These are phyloP conservation scores for Mucor velutinosus DNA, from an alignment of 371 early-diverging fungal species.

Conservation along the genomic window DNA sequence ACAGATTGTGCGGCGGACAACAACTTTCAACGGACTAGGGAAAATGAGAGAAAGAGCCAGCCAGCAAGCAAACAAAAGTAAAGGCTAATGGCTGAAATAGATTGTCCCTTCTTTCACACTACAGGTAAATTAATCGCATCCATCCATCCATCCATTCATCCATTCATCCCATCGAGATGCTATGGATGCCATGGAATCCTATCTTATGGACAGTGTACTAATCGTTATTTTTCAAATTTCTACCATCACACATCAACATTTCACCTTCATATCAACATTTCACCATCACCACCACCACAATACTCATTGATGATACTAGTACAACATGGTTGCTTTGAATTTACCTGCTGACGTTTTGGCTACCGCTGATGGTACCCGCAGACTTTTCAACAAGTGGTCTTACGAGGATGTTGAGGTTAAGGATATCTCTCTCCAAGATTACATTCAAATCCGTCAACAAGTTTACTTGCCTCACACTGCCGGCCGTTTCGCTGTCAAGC, in stretches of 20 bases:
- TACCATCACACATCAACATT: conserved; percentile 3
- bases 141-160: conserved; percentile 15
- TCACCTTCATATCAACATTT: background rate
- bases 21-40: background rate
- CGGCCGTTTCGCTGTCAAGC: conserved; percentile 96
- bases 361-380: conserved; percentile 67
- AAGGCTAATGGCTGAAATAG: background rate
- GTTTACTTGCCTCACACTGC: conserved; percentile 99
- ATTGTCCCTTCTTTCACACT: conserved; percentile 29
- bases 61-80: conserved; percentile 4
- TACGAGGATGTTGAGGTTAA: conserved; percentile 95
- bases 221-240: background rate
- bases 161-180: background rate
- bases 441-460: conserved; percentile 92
- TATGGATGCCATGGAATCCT: background rate
- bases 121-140: conserved; percentile 15
- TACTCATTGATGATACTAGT: too few species aligned
- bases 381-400: conserved; percentile 94
- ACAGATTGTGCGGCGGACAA: background rate
- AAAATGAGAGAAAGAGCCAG: background rate
- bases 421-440: conserved; percentile 95
- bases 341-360: conserved; percentile 67
- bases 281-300: too few species aligned
- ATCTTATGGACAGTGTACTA: background rate
- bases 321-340: conserved; percentile 57